Evolutionary conservation across 768 basidiomycete genomes (phyloP).

Genomic region (Lactarius indigo): DNA sequence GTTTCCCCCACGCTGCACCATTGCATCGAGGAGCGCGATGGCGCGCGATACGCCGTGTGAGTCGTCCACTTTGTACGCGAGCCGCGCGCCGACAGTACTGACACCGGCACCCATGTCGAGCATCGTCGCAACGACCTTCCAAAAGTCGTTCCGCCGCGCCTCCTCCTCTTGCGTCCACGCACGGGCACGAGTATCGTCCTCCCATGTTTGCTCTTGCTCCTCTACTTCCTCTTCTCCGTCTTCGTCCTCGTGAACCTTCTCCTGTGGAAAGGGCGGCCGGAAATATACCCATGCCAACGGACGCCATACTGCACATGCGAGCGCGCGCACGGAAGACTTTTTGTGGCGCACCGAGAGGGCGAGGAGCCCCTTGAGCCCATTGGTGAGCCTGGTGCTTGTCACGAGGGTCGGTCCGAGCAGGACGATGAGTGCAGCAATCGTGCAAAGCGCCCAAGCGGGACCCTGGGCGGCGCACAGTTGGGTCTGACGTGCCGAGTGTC

Average conservation of each 20-base stretch:
- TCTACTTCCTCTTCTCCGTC: constrained; percentile 19
- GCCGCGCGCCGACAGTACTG: constrained; percentile 51
- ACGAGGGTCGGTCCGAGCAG: constrained; percentile 58
- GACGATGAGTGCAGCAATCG: constrained; percentile 61
- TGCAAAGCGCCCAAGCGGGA: constrained; percentile 72
- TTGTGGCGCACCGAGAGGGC: constrained; percentile 55
- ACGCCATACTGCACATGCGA: constrained; percentile 65
- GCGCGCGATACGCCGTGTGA: constrained; percentile 43
- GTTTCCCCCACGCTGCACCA: constrained; percentile 53
- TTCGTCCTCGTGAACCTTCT: constrained; percentile 29
- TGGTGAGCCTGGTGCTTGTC: constrained; percentile 41
- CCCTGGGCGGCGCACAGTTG: constrained; percentile 64
- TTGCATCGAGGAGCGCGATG: constrained; percentile 48
- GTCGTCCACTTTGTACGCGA: constrained; percentile 36
- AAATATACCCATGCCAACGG: constrained; percentile 62
- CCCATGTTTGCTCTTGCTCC: constrained; percentile 25
- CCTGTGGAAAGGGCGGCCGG: constrained; percentile 43
- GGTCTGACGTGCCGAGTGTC: constrained; percentile 53
- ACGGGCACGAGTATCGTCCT: constrained; percentile 16
- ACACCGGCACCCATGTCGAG: constrained; percentile 59
- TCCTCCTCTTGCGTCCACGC: constrained; percentile 28
- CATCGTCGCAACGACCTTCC: constrained; percentile 49
- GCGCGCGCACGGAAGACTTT: constrained; percentile 59
- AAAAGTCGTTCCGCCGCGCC: constrained; percentile 35
- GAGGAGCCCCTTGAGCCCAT: constrained; percentile 48